Evolutionary conservation across 2,329 filamentous ascomycete genomes (phyloP).

Genomic region (Zymoseptoria crescenta): DNA sequence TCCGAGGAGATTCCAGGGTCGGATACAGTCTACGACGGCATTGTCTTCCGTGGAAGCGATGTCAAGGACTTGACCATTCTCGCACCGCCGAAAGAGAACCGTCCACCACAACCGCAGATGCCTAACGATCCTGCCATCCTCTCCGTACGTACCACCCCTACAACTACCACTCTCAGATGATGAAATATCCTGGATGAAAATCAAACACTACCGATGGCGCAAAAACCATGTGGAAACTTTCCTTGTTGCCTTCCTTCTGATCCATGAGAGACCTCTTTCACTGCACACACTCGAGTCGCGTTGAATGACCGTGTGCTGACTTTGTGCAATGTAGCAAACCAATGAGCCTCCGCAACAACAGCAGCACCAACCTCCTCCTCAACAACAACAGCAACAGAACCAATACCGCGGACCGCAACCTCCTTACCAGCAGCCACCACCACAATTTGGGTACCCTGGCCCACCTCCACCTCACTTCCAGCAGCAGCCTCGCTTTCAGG

Average conservation of each 20-base stretch:
- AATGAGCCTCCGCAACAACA: constrained; percentile 16
- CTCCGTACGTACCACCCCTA: constrained; percentile 63
- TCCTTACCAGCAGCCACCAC: constrained; percentile 28
- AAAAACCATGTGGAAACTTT: constrained; percentile 92
- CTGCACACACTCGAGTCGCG: constrained; percentile 3
- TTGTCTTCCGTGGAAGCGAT: constrained; percentile 95
- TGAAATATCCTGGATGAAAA: constrained; percentile 99
- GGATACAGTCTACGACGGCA: constrained; percentile 92
- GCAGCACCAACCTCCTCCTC: constrained; percentile 32
- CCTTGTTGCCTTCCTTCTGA: constrained; percentile 99
- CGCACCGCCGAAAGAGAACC: constrained; percentile 59
- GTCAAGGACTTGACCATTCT: constrained; percentile 97
- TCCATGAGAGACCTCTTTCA: constrained; percentile 9
- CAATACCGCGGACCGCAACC: constrained; percentile 33
- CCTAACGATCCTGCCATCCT: constrained; percentile 95
- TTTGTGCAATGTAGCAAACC: background rate
- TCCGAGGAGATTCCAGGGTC: constrained; percentile 77
- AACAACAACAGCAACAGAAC: constrained; percentile 32
- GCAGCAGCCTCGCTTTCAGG: constrained; percentile 42
- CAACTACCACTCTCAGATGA: constrained; percentile 49
- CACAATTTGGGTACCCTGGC: constrained; percentile 31
- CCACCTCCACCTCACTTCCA: constrained; percentile 33
- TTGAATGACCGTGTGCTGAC: background rate
- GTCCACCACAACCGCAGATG: constrained; percentile 68
- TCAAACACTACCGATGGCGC: constrained; percentile 79